Evolutionary conservation across 495 filamentous ascomycete species (phyloP).

Genomic region (Clavariopsis aquatica): DNA sequence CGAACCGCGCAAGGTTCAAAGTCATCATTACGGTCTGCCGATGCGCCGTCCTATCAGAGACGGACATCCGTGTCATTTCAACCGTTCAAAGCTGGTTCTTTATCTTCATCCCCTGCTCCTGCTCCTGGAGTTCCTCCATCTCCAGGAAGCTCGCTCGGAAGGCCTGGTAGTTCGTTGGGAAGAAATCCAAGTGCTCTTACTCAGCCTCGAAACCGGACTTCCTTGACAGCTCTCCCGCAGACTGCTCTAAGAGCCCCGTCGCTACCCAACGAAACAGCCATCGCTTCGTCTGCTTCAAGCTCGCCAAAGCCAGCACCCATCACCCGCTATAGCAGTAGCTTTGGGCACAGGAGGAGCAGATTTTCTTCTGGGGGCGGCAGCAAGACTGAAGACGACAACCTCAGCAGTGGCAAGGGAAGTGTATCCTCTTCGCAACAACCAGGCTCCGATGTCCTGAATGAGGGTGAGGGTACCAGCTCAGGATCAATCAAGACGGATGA

Average conservation of each 20-base stretch:
- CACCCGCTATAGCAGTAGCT: slow-evolving; percentile 76
- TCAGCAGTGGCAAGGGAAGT: slow-evolving; percentile 84
- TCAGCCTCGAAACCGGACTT: slow-evolving; percentile 68
- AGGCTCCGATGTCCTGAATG: slow-evolving; percentile 78
- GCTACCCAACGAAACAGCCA: slow-evolving; percentile 57
- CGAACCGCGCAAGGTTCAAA: slow-evolving; percentile 61
- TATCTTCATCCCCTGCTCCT: slow-evolving; percentile 82
- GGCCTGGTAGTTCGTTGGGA: slow-evolving; percentile 51
- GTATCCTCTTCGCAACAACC: slow-evolving; percentile 82
- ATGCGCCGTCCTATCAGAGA: slow-evolving; percentile 55
- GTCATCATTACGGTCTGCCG: slow-evolving; percentile 58
- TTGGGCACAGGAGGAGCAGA: slow-evolving; percentile 77
- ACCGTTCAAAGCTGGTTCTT: slow-evolving; percentile 90
- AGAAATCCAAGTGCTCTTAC: slow-evolving; percentile 54
- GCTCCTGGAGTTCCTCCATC: slow-evolving; percentile 59
- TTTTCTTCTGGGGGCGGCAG: slow-evolving; percentile 71
- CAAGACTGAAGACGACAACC: slow-evolving; percentile 78
- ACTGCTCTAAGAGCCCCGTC: slow-evolving; percentile 59
- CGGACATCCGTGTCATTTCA: slow-evolving; percentile 91
- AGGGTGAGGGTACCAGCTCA: slow-evolving; percentile 66
- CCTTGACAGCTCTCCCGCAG: slow-evolving; percentile 65
- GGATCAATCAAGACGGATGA: slow-evolving; percentile 83
- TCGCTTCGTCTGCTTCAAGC: slow-evolving; percentile 62
- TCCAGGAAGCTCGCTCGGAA: slow-evolving; percentile 61
- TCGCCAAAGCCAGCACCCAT: slow-evolving; percentile 76